phyloP scores from a whole-genome alignment of 192 early-diverging fungal genomes.

The Diversispora epigaea region DNA sequence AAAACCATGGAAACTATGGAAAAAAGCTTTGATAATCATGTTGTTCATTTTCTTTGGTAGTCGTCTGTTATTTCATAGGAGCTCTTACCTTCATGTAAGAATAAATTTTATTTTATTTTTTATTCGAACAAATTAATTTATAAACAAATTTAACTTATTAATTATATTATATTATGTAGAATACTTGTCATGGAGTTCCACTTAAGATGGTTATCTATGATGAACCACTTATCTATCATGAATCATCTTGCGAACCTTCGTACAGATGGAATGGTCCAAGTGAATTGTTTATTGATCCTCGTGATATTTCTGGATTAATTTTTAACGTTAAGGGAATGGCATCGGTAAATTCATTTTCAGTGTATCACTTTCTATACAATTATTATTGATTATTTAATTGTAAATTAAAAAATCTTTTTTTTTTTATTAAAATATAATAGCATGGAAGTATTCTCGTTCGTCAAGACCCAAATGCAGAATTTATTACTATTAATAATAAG shows the following conservation, averaged over 20 bases:
- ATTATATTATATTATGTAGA: neutral
- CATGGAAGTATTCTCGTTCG: slow-evolving; percentile 31
- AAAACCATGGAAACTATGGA: neutral
- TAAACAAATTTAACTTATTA: neutral
- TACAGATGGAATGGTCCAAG: slow-evolving; percentile 20
- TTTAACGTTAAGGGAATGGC: slow-evolving; percentile 25
- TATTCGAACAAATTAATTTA: neutral
- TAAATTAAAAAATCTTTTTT: neutral
- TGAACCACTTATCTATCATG: neutral
- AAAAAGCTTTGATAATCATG: neutral
- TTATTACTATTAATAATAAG: slow-evolving; percentile 24
- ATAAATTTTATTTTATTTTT: neutral
- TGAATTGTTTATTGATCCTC: slow-evolving; percentile 24
- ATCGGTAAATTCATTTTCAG: slow-evolving; percentile 3
- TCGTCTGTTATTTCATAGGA: neutral
- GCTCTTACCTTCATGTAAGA: neutral
- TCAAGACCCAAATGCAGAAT: slow-evolving; percentile 8
- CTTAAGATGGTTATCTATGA: neutral
- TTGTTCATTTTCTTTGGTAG: neutral
- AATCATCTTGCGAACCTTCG: neutral
- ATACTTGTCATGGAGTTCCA: neutral
- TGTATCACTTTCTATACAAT: neutral
- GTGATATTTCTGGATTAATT: slow-evolving; percentile 4
- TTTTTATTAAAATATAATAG: neutral
- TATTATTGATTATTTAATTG: neutral